Evolutionary conservation across 768 basidiomycete genomes (phyloP), one percentile per base, ranked within the genome.

Genomic region (Boletus rubroflammeus): DNA sequence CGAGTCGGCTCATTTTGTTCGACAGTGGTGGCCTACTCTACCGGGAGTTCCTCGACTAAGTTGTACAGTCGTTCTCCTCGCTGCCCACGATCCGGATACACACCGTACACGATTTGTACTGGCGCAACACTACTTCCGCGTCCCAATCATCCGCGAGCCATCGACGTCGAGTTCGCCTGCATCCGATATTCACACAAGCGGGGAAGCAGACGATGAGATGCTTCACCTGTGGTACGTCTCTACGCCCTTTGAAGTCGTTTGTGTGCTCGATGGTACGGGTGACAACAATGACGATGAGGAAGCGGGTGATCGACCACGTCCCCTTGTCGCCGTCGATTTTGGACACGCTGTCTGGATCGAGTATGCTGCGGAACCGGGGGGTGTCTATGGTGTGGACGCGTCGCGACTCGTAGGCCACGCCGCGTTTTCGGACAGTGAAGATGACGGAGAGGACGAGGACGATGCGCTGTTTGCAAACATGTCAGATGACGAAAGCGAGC

Each of bases 321-420:
- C 86, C 23, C 76, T 89, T 14, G 82, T 89, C n/a, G 87, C 87
- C 0, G 86, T 93, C 7, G 84, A 94, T 65, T 95, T 94, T 72
- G 89, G 90, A 39, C 90, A 93, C 62, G 88, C 92, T 17, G 86
- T 90, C 34, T 88, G 90, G 81, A 82, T 94, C 44, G 86, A 89
- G 62, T 82, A 83, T 61, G 57, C 64, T 59, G 58, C 74, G 70
- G 60, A 72, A 53, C 47, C 67, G 0, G 67, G 67, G 11, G 64
- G 68, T 1, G 60, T 66, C 14, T 66, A 59, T 46, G 66, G 64
- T 11, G 68, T 64, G 21, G 68, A 69, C 36, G 62, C 64, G 6
- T 69, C 68, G 19, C 62, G 67, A 13, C 58, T 70, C 6, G 54
- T 62, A 1, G 69, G 69, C n/a, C 63, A 69, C 14, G 67, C 51